These are phyloP conservation scores for Pestalotiopsis sp. DNA, from an alignment of 2,329 filamentous ascomycete genomes.

Conservation along the genomic window DNA sequence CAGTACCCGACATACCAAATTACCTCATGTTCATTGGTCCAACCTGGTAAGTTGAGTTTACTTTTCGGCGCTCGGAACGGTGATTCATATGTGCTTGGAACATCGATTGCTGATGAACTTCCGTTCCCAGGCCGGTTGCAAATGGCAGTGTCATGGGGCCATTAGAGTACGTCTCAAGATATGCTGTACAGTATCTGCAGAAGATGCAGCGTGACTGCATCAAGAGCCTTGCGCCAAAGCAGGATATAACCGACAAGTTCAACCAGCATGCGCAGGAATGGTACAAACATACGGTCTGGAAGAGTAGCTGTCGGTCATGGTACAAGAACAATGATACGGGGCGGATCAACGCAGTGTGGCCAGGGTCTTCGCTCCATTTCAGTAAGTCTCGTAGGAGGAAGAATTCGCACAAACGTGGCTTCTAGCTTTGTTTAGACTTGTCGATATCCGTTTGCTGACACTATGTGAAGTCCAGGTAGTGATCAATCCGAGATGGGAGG, in stretches of 20 bases:
- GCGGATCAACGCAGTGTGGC: not conserved
- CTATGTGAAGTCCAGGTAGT: not conserved
- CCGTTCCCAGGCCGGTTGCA: not conserved
- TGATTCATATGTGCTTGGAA: not conserved
- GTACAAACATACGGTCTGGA: not conserved
- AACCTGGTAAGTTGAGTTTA: not conserved
- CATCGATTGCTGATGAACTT: not conserved
- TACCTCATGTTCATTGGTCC: constrained; percentile 4
- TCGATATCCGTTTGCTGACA: not conserved
- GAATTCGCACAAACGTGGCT: not conserved
- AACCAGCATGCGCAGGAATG: not conserved
- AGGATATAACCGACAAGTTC: not conserved
- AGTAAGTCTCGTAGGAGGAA: not conserved
- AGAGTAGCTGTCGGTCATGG: not conserved
- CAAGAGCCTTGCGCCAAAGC: not conserved
- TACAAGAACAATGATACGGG: not conserved
- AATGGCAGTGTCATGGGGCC: not conserved
- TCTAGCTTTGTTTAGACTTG: not conserved
- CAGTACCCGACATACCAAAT: not conserved
- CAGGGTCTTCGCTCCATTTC: not conserved
- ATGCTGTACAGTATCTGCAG: not conserved
- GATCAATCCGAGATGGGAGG: not conserved
- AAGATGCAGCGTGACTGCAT: not conserved
- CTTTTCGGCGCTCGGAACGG: not conserved
- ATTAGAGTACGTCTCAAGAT: not conserved